Conservation (phyloP, 1,284 basidiomycete genomes). For the Cutaneotrichosporon mucoides region DNA sequence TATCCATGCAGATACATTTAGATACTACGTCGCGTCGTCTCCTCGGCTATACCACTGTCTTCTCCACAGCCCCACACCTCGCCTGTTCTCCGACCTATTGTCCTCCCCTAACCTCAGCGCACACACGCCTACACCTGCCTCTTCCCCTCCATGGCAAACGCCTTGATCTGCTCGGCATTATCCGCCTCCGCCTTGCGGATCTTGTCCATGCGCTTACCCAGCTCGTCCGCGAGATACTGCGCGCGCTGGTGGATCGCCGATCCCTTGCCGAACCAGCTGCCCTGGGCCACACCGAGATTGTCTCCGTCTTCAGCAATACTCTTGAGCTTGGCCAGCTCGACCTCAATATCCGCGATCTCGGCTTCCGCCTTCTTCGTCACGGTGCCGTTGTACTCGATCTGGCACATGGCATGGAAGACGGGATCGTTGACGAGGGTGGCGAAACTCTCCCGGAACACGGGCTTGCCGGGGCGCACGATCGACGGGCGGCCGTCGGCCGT, state of each 20-base stretch:
- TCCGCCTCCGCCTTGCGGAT: conserved; percentile 64
- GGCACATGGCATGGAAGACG: conserved; percentile 75
- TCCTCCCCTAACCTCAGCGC: no score
- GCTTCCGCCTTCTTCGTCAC: conserved; percentile 64
- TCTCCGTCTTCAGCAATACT: conserved; percentile 54
- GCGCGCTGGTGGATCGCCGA: conserved; percentile 62
- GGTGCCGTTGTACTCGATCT: conserved; percentile 72
- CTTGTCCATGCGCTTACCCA: conserved; percentile 64
- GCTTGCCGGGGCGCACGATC: conserved; percentile 80
- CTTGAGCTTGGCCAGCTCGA: conserved; percentile 65
- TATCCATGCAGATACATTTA: no score
- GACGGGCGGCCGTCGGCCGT: conserved; percentile 66
- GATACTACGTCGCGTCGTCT: no score
- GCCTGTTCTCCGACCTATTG: no score
- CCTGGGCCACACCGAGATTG: conserved; percentile 27
- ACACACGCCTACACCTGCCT: neutral
- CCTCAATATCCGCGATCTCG: conserved; percentile 67
- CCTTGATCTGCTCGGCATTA: conserved; percentile 65
- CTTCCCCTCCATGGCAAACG: conserved; percentile 28
- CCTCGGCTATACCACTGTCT: no score
- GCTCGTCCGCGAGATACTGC: conserved; percentile 68
- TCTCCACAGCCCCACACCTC: no score
- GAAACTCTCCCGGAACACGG: conserved; percentile 84
- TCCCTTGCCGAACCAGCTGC: conserved; percentile 47
- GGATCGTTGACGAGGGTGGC: conserved; percentile 73